Base-by-base conservation (phyloP, 192 early-diverging fungal species). In the Endogone sp. region DNA sequence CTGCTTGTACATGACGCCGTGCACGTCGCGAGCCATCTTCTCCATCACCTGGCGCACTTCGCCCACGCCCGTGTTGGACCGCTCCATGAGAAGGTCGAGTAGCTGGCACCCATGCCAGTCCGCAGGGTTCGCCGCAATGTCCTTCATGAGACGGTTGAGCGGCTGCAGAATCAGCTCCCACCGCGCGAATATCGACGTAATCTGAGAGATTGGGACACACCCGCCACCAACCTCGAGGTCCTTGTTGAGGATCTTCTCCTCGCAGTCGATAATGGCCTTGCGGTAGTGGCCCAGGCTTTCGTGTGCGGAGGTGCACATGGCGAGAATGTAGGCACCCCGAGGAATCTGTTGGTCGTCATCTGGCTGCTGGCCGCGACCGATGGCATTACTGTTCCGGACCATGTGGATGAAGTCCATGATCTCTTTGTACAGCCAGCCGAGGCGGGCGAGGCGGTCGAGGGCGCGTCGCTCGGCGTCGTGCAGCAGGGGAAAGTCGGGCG, bases 391-490 rank as follows among this genome's bases (percentile, higher is more conserved):
- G 16, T 68, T 54, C 2, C 60, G 63, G 22, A 66, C 60, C 4
- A 62, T 29, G 20, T 63, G 56, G 31, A 84, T 77, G 68, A 87
- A 88, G 29, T 62, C 30, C 10, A 68, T 57, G 31, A 90, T 67
- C 56, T 72, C 32, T 56, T 37, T 57, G 64, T 80, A 85, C 16
- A 80, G 70, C 64, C 80, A 86, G 2, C 90, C 90, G 11, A 91
- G 78, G 3, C 79, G 76, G 6, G 82, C 84, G 6, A 91, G 80
- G 10, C 82, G 71, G 67, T 92, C 79, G 6, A 91, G 75, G 0
- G 80, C 74, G 58, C 75, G 75, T 13, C 85, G 83, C 63, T 92
- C 90, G 11, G 89, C 78, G 24, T 84, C 77, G 59, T 92, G 89
- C 11, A 92, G 72, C 30, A 91, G 71, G 4, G 85, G 84, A 70